Base-by-base conservation (phyloP, 345 rosid genomes). In the Viola odorata region DNA sequence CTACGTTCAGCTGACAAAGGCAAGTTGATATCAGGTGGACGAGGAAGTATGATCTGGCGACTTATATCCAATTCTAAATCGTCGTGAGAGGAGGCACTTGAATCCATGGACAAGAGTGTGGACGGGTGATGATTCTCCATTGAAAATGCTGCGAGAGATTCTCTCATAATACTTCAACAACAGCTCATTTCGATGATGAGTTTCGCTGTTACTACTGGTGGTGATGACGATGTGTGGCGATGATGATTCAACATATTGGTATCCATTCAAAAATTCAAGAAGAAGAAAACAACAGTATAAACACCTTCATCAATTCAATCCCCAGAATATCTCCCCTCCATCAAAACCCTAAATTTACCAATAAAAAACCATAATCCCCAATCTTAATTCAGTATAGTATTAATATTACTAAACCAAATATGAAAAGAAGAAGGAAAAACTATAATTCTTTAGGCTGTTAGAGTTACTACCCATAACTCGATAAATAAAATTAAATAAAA, bases 291-390 rank as follows among this genome's bases (percentile, higher is more conserved):
- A 69, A 69, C 68, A 72, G 66, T 47, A 71, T 71, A 58, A 72
- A 77, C 78, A 67, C 71, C 83, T 67, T 69, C 75, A 69, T 62
- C 60, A 70, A 52, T 71, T 77, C 85, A 78, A 72, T 77, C 77
- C 73, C 87, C 91, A 73, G 74, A 75, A 73, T 68, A 78, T 61
- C 78, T 78, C 69, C 84, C 87, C 73, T 76, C 85, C 79, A 77
- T 75, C 77, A 75, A 63, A 69, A 75, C 78, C 77, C 82, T 81
- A 77, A 39, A 77, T 78, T 71, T 69, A 68, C 61, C 71, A 68
- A 68, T 60, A 64, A 68, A 50, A 55, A 45, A 70, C 68, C 61
- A 75, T 64, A 61, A 72, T 53, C 73, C 78, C 82, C 73, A 64
- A 64, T 32, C 61, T 14, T 38, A 41, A 48, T 10, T 56, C 11